These are phyloP conservation scores for Papilionanthe hybrid DNA, from an alignment of 116 monocot genomes.

Conservation along the genomic window DNA sequence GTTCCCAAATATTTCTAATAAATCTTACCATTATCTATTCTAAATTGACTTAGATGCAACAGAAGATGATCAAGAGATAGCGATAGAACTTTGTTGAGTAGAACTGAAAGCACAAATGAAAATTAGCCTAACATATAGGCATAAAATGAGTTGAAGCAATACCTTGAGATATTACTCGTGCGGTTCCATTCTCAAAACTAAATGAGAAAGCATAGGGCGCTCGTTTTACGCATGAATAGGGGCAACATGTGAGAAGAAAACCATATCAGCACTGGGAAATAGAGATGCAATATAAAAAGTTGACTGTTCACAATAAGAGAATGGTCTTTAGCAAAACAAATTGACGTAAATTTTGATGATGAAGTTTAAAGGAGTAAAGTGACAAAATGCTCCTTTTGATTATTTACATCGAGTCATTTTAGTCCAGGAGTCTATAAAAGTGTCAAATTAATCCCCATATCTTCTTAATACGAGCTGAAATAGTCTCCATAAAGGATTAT, in stretches of 20 bases:
- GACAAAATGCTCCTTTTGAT: no score
- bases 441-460: no score
- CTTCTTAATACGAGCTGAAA: no score
- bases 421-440: no score
- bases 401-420: no score
- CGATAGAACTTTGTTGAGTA: no score
- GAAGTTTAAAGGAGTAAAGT: neutral
- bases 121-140: no score
- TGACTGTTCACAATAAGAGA: neutral
- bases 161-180: conserved; percentile 74
- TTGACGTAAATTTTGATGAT: neutral
- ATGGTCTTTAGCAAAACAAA: neutral
- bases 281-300: neutral
- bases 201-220: conserved; percentile 87
- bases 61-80: neutral
- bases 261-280: neutral
- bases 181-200: conserved; percentile 50
- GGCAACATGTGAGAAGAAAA: conserved; percentile 45
- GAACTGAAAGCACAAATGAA: no score
- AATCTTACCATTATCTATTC: neutral
- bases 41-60: neutral
- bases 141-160: neutral
- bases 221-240: conserved; percentile 81
- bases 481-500: no score
- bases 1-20: no score